Evolutionary conservation across 306 rosid species (phyloP).

Genomic region (Phaseolus lunatus): DNA sequence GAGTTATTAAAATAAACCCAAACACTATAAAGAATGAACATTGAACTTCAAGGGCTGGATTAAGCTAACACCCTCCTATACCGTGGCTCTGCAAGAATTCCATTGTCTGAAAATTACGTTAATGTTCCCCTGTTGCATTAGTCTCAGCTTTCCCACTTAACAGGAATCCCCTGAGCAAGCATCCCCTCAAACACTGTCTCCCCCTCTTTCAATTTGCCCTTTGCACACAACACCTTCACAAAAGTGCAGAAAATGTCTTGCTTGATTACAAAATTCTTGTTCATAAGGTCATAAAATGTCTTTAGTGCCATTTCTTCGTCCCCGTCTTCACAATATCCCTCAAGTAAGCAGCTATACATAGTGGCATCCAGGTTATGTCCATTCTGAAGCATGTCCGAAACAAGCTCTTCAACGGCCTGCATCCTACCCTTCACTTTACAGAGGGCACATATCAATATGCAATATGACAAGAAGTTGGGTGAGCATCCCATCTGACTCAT

Average conservation of each 20-base stretch:
- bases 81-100: not conserved
- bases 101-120: not conserved
- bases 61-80: not conserved
- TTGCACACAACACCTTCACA: slow-evolving; percentile 42
- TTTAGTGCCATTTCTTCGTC: slow-evolving; percentile 50
- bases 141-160: slow-evolving; percentile 15
- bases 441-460: slow-evolving; percentile 50
- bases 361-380: slow-evolving; percentile 53
- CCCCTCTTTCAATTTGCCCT: slow-evolving; percentile 48
- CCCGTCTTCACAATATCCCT: slow-evolving; percentile 51
- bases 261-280: slow-evolving; percentile 43
- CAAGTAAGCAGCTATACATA: slow-evolving; percentile 51
- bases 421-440: slow-evolving; percentile 55
- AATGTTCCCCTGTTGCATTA: not conserved
- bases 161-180: slow-evolving; percentile 40
- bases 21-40: not conserved
- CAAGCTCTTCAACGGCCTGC: slow-evolving; percentile 55
- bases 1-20: not conserved
- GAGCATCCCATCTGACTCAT: slow-evolving; percentile 59
- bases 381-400: slow-evolving; percentile 51
- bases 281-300: slow-evolving; percentile 48
- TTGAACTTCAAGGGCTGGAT: not conserved
- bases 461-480: slow-evolving; percentile 60
- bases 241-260: slow-evolving; percentile 51
- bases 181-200: slow-evolving; percentile 50